phyloP scores from a whole-genome alignment of 2,329 filamentous ascomycete species.

The Chalaropsis ovoidea region DNA sequence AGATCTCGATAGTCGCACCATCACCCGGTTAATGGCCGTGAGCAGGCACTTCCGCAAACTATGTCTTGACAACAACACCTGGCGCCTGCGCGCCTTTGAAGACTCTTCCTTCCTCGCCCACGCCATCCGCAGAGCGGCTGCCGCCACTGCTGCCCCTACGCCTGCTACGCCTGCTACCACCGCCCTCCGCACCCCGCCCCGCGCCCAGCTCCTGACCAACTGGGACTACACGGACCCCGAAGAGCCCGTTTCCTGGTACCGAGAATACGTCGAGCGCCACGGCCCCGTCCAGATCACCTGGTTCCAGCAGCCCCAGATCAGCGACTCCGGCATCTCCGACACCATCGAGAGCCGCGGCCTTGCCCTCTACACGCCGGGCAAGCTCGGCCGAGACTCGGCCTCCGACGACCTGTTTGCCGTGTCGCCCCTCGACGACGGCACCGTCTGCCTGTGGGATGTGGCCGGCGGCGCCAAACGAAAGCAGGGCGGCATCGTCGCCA shows the following conservation, averaged over 20 bases:
- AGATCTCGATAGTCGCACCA: conserved; percentile 18
- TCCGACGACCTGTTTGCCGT: conserved; percentile 47
- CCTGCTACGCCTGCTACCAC: neutral
- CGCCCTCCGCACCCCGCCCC: neutral
- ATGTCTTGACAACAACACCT: conserved; percentile 63
- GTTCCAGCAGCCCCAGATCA: conserved; percentile 54
- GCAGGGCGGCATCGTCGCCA: conserved; percentile 54
- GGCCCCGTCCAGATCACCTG: conserved; percentile 65
- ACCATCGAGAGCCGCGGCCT: conserved; percentile 61
- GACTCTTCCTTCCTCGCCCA: conserved; percentile 40
- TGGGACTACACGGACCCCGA: conserved; percentile 71
- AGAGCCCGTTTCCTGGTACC: conserved; percentile 73
- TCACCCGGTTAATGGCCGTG: conserved; percentile 13
- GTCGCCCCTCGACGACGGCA: conserved; percentile 71
- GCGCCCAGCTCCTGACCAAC: conserved; percentile 53
- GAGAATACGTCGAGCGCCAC: conserved; percentile 76
- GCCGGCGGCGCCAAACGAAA: conserved; percentile 42
- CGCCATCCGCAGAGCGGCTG: neutral
- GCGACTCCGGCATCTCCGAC: conserved; percentile 37
- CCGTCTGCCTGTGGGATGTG: conserved; percentile 78
- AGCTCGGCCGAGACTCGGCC: conserved; percentile 40
- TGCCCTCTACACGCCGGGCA: conserved; percentile 47
- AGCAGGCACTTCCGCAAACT: conserved; percentile 45
- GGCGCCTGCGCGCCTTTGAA: conserved; percentile 65
- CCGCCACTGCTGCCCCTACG: too few species aligned